phyloP scores from a whole-genome alignment of 768 basidiomycete species.

The Coprinellus micaceus region DNA sequence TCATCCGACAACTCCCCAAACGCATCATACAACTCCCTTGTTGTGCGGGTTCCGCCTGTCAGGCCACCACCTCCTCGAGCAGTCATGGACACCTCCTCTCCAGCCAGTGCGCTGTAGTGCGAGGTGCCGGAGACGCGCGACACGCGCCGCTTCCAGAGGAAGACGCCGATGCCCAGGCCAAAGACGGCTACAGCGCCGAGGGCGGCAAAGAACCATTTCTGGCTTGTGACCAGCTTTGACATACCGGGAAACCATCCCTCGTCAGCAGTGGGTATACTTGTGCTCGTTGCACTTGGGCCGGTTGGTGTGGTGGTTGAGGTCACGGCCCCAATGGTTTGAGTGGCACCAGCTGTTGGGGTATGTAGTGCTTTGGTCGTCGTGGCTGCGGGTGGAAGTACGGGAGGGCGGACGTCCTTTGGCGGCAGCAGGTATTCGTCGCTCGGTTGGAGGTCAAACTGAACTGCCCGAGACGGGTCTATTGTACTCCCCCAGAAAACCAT shows the following conservation, averaged over 20 bases:
- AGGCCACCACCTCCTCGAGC: constrained; percentile 38
- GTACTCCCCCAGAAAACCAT: constrained; percentile 89
- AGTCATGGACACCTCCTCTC: constrained; percentile 74
- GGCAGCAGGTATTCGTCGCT: constrained; percentile 48
- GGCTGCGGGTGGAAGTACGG: constrained; percentile 29
- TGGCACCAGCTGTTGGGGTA: constrained; percentile 88
- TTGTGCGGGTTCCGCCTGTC: constrained; percentile 39
- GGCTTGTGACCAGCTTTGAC: constrained; percentile 64
- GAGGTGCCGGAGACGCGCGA: constrained; percentile 28
- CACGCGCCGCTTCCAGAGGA: constrained; percentile 60
- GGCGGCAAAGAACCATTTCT: constrained; percentile 89
- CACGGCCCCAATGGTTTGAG: constrained; percentile 54
- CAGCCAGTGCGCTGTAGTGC: constrained; percentile 61
- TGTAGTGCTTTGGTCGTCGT: constrained; percentile 58
- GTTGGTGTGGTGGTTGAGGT: constrained; percentile 21
- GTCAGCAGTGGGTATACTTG: constrained; percentile 47
- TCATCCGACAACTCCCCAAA: constrained; percentile 88
- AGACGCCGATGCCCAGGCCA: constrained; percentile 41
- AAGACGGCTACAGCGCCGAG: constrained; percentile 77
- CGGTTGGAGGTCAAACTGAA: constrained; percentile 56
- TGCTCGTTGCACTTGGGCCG: constrained; percentile 30
- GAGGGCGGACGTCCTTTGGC: constrained; percentile 48
- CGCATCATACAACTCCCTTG: constrained; percentile 63
- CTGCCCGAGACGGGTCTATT: constrained; percentile 64
- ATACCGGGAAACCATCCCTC: constrained; percentile 85